These are phyloP conservation scores for Nyssa sinensis DNA, from an alignment of 148 eudicot genomes.

Conservation along the genomic window DNA sequence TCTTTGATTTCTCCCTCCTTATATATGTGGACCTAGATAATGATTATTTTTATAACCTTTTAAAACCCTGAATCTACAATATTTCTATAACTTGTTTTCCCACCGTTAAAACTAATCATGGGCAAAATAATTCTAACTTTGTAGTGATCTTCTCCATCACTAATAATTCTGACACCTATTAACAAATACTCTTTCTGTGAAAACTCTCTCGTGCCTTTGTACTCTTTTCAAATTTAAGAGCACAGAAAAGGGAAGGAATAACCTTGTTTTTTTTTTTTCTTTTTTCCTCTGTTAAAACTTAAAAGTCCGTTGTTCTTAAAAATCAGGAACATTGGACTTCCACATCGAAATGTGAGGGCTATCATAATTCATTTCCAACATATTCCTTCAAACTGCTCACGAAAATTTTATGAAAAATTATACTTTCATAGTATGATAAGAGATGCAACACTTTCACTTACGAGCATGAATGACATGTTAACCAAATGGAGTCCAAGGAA, in stretches of 20 bases:
- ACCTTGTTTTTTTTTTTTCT: too few species aligned
- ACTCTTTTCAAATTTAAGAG: neutral
- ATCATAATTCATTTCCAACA: neutral
- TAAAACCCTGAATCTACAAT: neutral
- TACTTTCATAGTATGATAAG: neutral
- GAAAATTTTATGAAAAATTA: neutral
- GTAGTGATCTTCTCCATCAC: neutral
- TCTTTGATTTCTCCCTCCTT: too few species aligned
- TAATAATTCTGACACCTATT: neutral
- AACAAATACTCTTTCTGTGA: neutral
- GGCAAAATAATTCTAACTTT: neutral
- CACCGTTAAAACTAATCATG: neutral
- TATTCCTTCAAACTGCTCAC: constrained; percentile 2
- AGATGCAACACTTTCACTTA: neutral
- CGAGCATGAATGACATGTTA: neutral
- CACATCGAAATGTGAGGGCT: neutral
- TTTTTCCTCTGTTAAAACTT: neutral
- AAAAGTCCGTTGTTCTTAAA: neutral
- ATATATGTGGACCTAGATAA: too few species aligned
- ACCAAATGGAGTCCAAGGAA: constrained; percentile 12
- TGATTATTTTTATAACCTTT: too few species aligned
- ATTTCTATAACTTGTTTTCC: neutral
- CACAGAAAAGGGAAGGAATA: neutral
- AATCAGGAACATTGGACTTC: neutral
- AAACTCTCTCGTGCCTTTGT: neutral